phyloP scores from a whole-genome alignment of 2,329 filamentous ascomycete genomes.

The Penicillium sp. region DNA sequence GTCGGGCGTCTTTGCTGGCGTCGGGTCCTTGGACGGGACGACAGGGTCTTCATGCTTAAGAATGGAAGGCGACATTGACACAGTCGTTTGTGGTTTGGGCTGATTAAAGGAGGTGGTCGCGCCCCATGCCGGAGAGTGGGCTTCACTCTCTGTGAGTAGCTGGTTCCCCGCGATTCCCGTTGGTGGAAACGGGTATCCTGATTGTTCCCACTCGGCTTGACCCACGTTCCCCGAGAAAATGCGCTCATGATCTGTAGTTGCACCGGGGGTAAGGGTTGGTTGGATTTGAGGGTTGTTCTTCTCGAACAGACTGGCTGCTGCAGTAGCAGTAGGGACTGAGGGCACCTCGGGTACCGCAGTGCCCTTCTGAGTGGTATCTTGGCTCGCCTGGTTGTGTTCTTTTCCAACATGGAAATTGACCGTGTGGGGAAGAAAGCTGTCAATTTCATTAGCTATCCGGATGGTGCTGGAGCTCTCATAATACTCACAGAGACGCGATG shows the following conservation, averaged over 20 bases:
- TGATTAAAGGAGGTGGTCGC: constrained; percentile 62
- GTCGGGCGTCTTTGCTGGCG: constrained; percentile 18
- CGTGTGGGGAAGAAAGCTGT: constrained; percentile 85
- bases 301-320: constrained; percentile 36
- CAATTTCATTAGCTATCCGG: constrained; percentile 5
- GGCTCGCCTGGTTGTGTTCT: constrained; percentile 39
- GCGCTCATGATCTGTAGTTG: constrained; percentile 41
- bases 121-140: constrained; percentile 73
- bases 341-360: constrained; percentile 25
- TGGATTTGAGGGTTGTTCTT: constrained; percentile 21
- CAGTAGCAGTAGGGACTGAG: constrained; percentile 19
- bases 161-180: constrained; percentile 39
- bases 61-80: constrained; percentile 70
- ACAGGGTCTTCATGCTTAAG: constrained; percentile 59
- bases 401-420: constrained; percentile 71
- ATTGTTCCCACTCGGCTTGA: constrained; percentile 24
- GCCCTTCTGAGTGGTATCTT: constrained; percentile 32
- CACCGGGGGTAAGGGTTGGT: constrained; percentile 37
- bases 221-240: constrained; percentile 34
- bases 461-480: background rate
- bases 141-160: constrained; percentile 65
- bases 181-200: constrained; percentile 30
- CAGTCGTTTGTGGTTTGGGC: constrained; percentile 68
- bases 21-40: constrained; percentile 19
- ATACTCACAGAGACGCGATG: constrained; percentile 55